These are phyloP conservation scores for Aspergillus udagawae DNA, from an alignment of 2,329 filamentous ascomycete species.

Conservation along the genomic window DNA sequence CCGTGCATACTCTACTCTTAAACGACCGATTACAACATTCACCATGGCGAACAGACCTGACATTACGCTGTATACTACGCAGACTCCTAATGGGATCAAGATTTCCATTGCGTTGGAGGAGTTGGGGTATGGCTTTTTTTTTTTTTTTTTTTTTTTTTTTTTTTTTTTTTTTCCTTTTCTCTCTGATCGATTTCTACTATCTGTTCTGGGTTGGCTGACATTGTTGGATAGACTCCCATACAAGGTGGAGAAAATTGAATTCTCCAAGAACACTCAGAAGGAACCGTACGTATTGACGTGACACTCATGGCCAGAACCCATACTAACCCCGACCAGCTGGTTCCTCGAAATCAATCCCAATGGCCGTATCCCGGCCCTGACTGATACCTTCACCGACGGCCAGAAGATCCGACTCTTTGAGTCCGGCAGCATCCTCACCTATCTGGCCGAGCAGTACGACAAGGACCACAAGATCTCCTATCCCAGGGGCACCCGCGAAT, in stretches of 20 bases:
- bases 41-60: conserved; percentile 45
- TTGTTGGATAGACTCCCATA: conserved; percentile 60
- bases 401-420: conserved; percentile 74
- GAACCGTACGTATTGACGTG: conserved; percentile 45
- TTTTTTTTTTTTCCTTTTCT: not conserved
- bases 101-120: conserved; percentile 83
- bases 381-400: conserved; percentile 72
- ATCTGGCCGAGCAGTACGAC: conserved; percentile 79
- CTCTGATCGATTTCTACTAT: not conserved
- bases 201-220: not conserved
- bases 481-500: conserved; percentile 66
- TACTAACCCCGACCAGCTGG: conserved; percentile 50
- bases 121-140: conserved; percentile 51
- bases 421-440: conserved; percentile 77
- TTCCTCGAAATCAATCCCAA: conserved; percentile 92
- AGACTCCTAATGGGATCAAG: conserved; percentile 89
- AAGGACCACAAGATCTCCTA: conserved; percentile 78
- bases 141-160: not conserved
- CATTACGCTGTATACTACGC: conserved; percentile 76
- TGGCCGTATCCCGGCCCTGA: conserved; percentile 82
- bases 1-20: not conserved
- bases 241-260: conserved; percentile 67
- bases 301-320: not conserved
- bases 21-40: conserved; percentile 8
- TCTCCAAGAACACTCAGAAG: conserved; percentile 74